A percentile compares a stretch with the other conserved stretches of the same genome.
Evolutionary conservation across 371 early-diverging fungal genomes (phyloP).

Genomic region (Mucor saturninus): DNA sequence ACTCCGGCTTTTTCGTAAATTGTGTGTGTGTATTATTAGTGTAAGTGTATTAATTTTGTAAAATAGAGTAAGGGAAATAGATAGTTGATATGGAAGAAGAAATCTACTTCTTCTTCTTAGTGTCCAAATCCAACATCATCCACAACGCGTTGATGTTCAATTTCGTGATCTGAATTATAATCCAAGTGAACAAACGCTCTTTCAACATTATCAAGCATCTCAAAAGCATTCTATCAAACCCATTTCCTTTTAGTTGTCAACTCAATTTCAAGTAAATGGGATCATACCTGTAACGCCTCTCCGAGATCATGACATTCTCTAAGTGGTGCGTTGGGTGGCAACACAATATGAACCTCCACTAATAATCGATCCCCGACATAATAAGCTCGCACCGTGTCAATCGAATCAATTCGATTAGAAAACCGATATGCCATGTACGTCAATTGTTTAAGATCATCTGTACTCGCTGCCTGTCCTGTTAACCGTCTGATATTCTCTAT

Average conservation of each 20-base stretch:
- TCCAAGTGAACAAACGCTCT: conserved; percentile 86
- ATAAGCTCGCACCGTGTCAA: conserved; percentile 69
- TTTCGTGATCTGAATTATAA: conserved; percentile 67
- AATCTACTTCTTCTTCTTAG: neutral
- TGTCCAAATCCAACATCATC: conserved; percentile 30
- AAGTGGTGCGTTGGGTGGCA: conserved; percentile 74
- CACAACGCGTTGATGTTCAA: conserved; percentile 56
- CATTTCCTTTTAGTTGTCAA: neutral
- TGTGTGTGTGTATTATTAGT: no score
- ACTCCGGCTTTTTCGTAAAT: neutral
- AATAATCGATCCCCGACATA: conserved; percentile 65
- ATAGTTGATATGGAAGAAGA: no score
- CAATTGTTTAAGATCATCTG: conserved; percentile 61
- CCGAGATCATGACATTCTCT: conserved; percentile 82
- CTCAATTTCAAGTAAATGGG: neutral
- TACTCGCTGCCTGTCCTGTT: conserved; percentile 62
- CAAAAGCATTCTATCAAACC: conserved; percentile 58
- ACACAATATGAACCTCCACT: conserved; percentile 81
- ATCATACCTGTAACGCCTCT: conserved; percentile 65
- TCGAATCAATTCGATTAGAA: conserved; percentile 55
- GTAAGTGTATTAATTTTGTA: no score
- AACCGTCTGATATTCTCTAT: conserved; percentile 60
- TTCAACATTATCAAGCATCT: conserved; percentile 72
- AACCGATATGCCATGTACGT: conserved; percentile 69
- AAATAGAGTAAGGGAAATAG: no score